phyloP scores from a whole-genome alignment of 1,284 basidiomycete genomes.

The Phellopilus nigrolimitatus region DNA sequence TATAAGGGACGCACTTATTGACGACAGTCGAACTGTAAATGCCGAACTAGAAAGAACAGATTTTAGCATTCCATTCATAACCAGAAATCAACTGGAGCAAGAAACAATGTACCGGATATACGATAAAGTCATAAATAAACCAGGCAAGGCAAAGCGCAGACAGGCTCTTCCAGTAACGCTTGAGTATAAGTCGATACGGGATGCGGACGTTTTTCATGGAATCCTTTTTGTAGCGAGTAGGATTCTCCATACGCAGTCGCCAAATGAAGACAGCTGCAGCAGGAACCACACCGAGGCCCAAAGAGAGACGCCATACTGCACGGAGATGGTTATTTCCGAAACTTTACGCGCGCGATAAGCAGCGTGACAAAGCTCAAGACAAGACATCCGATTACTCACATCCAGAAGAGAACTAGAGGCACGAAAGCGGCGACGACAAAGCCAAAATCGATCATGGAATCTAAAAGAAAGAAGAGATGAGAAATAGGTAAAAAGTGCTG shows the following conservation, averaged over 20 bases:
- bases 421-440: constrained; percentile 84
- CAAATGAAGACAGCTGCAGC: constrained; percentile 80
- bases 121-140: constrained; percentile 86
- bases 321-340: constrained; percentile 78
- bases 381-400: constrained; percentile 41
- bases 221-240: constrained; percentile 62
- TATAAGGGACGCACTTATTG: constrained; percentile 41
- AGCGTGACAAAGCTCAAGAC: neutral
- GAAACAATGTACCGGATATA: constrained; percentile 39
- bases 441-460: constrained; percentile 86
- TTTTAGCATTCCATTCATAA: neutral
- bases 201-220: constrained; percentile 71
- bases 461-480: constrained; percentile 31
- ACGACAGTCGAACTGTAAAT: constrained; percentile 82
- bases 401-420: constrained; percentile 82
- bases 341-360: constrained; percentile 32
- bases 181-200: constrained; percentile 77
- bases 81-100: too few relatives aligned
- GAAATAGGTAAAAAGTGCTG: neutral
- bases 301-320: constrained; percentile 83
- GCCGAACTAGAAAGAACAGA: constrained; percentile 52
- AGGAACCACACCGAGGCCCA: constrained; percentile 85
- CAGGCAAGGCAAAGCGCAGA: constrained; percentile 69
- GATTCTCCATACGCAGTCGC: constrained; percentile 84
- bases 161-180: constrained; percentile 73